These are phyloP conservation scores for Boletus reticuloceps DNA, from an alignment of 768 basidiomycete species.

Conservation along the genomic window DNA sequence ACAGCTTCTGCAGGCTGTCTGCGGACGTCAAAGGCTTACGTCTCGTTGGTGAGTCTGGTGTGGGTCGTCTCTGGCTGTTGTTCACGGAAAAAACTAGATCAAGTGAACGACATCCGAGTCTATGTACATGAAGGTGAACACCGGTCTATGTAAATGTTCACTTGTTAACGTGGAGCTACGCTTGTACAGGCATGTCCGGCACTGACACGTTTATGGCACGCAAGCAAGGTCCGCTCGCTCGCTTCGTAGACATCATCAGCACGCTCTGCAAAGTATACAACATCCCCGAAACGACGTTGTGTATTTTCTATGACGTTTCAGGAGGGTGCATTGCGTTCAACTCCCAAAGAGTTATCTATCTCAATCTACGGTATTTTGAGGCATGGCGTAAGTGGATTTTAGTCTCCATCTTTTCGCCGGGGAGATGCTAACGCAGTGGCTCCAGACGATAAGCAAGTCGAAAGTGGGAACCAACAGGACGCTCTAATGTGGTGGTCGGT, in stretches of 20 bases:
- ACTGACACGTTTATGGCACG: slow-evolving; percentile 42
- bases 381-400: slow-evolving; percentile 55
- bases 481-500: neutral
- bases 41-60: neutral
- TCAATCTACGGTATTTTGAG: slow-evolving; percentile 52
- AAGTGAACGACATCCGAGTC: slow-evolving; percentile 46
- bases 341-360: slow-evolving; percentile 74
- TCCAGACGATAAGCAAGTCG: neutral
- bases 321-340: slow-evolving; percentile 92
- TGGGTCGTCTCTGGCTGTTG: neutral
- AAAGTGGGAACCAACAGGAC: neutral
- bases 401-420: neutral
- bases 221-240: slow-evolving; percentile 52
- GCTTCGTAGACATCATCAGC: slow-evolving; percentile 66
- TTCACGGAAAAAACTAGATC: neutral
- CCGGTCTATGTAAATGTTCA: neutral
- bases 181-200: slow-evolving; percentile 19
- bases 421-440: neutral
- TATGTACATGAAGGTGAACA: slow-evolving; percentile 55
- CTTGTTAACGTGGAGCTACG: neutral
- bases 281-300: slow-evolving; percentile 63
- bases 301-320: slow-evolving; percentile 76
- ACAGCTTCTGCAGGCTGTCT: neutral
- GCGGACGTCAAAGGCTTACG: neutral
- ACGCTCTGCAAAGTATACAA: slow-evolving; percentile 65